Evolutionary conservation across 192 early-diverging fungal genomes (phyloP).

Genomic region (Backusella psychrophila): DNA sequence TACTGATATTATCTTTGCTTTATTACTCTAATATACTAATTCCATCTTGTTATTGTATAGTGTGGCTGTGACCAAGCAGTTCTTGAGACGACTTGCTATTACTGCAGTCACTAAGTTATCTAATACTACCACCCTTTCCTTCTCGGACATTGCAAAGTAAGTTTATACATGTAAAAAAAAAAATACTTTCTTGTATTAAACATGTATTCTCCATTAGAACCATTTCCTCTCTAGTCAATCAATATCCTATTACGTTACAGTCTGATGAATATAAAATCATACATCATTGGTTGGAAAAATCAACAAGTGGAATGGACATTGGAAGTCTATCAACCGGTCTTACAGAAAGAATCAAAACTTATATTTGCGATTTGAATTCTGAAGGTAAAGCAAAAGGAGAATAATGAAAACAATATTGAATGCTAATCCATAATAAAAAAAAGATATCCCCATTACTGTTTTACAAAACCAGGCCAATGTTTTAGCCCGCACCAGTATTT

Average conservation of each 20-base stretch:
- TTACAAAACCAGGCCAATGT: slow-evolving; percentile 28
- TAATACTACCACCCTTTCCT: slow-evolving; percentile 12
- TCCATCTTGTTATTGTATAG: not conserved
- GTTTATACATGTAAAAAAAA: not conserved
- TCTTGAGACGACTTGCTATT: slow-evolving; percentile 22
- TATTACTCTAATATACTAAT: not conserved
- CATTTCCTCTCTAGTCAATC: slow-evolving; percentile 21
- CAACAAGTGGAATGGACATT: slow-evolving; percentile 6
- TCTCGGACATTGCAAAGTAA: slow-evolving; percentile 35
- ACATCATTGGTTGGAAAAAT: slow-evolving; percentile 9
- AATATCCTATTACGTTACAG: slow-evolving; percentile 13
- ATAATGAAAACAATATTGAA: too few relatives aligned
- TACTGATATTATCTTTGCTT: not conserved
- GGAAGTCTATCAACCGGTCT: not conserved
- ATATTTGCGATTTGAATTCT: slow-evolving; percentile 18
- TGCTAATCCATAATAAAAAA: not conserved
- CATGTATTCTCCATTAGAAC: slow-evolving; percentile 11
- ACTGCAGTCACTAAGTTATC: slow-evolving; percentile 5
- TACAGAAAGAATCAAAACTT: slow-evolving; percentile 12
- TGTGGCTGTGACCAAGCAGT: slow-evolving; percentile 19
- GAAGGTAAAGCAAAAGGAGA: slow-evolving; percentile 2
- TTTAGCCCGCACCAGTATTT: slow-evolving; percentile 16
- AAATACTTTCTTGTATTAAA: not conserved
- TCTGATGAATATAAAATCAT: slow-evolving; percentile 19
- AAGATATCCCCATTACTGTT: slow-evolving; percentile 21